Evolutionary conservation across 441 rosid species (phyloP), one percentile per base, ranked within the genome.

Genomic region (Corymbia citriodora): DNA sequence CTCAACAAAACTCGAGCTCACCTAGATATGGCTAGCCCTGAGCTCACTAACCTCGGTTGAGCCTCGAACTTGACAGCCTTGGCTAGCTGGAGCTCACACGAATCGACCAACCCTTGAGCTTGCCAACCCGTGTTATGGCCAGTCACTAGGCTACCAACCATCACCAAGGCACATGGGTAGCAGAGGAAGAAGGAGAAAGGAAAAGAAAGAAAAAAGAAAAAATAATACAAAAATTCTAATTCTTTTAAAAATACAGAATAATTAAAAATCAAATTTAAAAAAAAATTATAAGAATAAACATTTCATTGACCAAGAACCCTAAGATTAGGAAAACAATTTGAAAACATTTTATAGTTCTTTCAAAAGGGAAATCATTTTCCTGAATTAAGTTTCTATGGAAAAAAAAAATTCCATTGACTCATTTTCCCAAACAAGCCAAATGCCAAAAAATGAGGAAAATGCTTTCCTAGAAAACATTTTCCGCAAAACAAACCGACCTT

Each of bases 91-190:
- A 59, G n/a, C n/a, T 59, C 65, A 59, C 14, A 29, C 25, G 25
- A n/a, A 59, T 59, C 25, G 65, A 21, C 14, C 65, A 5, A 59
- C 29, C n/a, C 65, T 59, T 0, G 0, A 59, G 65, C 7, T 59
- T 3, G 7, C 3, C 1, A 1, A 59, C 25, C n/a, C 0, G 0
- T 7, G 0, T 25, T 29, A 59, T 59, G 65, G n/a, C 1, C 2
- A 6, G 10, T 57, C 2, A 5, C 23, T 27, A 4, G 6, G 27
- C 61, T 57, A 4, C 23, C 12, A 57, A 57, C 27, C 27, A 15
- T 57, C 12, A 10, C 27, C 12, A 57, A 57, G 12, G 61, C 61
- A 21, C 27, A 57, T 0, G 23, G 12, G 2, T 27, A 0, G 6
- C 0, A 0, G 23, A 57, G 29, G 65, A 59, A 25, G n/a, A 59